These are phyloP conservation scores for Myrmaecium sp. DNA, from an alignment of 2,329 filamentous ascomycete species.

Conservation along the genomic window DNA sequence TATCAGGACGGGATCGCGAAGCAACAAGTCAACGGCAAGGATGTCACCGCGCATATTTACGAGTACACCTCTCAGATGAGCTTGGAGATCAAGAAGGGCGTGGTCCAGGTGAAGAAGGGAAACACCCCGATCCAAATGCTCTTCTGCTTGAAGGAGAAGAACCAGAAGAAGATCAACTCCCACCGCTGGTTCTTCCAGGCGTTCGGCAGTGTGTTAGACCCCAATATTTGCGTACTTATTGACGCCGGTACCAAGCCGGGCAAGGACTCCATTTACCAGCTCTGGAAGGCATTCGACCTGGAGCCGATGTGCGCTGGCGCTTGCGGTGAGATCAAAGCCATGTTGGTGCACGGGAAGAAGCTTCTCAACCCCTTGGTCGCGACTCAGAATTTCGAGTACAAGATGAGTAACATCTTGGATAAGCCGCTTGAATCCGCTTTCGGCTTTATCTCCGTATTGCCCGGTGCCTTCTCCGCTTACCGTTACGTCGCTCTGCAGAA, in stretches of 20 bases:
- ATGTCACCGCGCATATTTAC: slow-evolving; percentile 95
- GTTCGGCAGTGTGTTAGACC: slow-evolving; percentile 79
- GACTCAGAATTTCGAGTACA: slow-evolving; percentile 98
- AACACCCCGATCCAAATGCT: slow-evolving; percentile 87
- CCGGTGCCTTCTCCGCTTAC: slow-evolving; percentile 96
- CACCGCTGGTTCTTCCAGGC: slow-evolving; percentile 99
- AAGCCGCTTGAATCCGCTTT: slow-evolving; percentile 96
- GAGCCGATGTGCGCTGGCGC: slow-evolving; percentile 96
- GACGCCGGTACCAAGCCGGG: slow-evolving; percentile 94
- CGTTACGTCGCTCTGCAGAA: slow-evolving; percentile 89
- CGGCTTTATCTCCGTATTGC: slow-evolving; percentile 91
- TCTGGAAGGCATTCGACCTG: slow-evolving; percentile 97
- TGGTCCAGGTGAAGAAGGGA: slow-evolving; percentile 68
- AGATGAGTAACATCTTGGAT: slow-evolving; percentile 98
- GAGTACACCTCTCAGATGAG: slow-evolving; percentile 79
- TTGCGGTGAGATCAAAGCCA: slow-evolving; percentile 97
- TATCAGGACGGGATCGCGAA: slow-evolving; percentile 98
- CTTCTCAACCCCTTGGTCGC: slow-evolving; percentile 87
- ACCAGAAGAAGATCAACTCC: slow-evolving; percentile 99
- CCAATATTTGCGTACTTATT: slow-evolving; percentile 90
- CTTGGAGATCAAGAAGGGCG: slow-evolving; percentile 73
- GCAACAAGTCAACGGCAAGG: slow-evolving; percentile 90
- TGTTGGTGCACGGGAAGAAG: slow-evolving; percentile 78
- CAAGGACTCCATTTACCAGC: slow-evolving; percentile 85
- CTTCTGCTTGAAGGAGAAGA: slow-evolving; percentile 98